These are phyloP conservation scores for Chlorella sorokiniana DNA, from an alignment of 139 green algal species.

Conservation along the genomic window DNA sequence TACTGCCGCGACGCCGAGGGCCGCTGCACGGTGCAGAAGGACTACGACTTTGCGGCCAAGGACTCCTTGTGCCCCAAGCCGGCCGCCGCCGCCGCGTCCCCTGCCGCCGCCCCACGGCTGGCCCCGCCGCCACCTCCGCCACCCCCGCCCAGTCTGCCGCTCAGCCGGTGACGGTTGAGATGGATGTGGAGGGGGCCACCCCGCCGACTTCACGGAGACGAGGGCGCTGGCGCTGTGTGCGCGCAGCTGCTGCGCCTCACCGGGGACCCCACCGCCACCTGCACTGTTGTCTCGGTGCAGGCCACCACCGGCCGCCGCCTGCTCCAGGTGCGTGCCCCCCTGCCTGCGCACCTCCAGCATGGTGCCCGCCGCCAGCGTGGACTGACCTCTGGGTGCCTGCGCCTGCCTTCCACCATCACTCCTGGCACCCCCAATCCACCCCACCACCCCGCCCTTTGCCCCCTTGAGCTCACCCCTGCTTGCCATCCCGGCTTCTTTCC, in stretches of 20 bases:
- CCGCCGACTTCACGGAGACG: slow-evolving; percentile 4
- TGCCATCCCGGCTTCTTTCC: too few relatives aligned
- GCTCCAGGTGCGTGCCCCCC: slow-evolving; percentile 18
- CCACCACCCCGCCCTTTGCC: neutral
- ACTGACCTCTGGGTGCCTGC: too few relatives aligned
- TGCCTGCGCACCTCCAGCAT: neutral
- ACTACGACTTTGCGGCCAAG: slow-evolving; percentile 19
- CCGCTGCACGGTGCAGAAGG: slow-evolving; percentile 22
- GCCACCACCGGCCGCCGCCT: slow-evolving; percentile 8
- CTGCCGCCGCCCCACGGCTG: neutral
- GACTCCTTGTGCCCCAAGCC: slow-evolving; percentile 14
- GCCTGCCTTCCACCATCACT: neutral
- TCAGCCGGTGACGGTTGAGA: slow-evolving; percentile 16
- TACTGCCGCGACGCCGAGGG: slow-evolving; percentile 21
- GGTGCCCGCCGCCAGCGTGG: too few relatives aligned
- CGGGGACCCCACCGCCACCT: slow-evolving; percentile 26
- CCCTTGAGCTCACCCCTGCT: neutral
- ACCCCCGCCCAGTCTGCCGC: neutral
- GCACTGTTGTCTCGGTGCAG: slow-evolving; percentile 8
- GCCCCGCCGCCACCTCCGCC: too few relatives aligned
- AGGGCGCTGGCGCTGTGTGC: slow-evolving; percentile 11
- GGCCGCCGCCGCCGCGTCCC: neutral
- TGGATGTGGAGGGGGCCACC: slow-evolving; percentile 22
- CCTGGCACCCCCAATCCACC: neutral
- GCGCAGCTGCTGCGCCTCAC: slow-evolving; percentile 26